Conservation (phyloP, 2,329 filamentous ascomycete species). For the Scedosporium boydii region DNA sequence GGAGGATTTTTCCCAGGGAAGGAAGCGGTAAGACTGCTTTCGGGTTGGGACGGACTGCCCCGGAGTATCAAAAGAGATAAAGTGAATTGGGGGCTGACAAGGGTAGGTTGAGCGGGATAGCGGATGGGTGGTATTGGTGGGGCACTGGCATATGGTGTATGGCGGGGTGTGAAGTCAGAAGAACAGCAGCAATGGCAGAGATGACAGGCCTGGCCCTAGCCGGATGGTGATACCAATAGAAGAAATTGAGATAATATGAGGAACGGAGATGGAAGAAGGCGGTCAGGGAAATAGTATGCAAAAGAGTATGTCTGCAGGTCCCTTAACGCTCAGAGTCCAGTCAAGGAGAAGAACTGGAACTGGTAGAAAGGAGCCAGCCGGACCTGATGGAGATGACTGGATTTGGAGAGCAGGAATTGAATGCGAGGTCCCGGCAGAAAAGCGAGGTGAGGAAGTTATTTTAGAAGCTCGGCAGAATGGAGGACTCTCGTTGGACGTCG, state of each 20-base stretch:
- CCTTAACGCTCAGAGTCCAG: too few species aligned
- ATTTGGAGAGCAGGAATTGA: background rate
- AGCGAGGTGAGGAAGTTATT: background rate
- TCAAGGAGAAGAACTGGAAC: too few species aligned
- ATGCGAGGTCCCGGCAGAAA: background rate
- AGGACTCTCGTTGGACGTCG: background rate
- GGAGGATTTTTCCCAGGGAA: background rate
- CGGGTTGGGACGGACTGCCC: background rate
- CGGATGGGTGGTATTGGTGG: background rate
- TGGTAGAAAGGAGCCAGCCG: too few species aligned
- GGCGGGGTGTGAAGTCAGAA: background rate
- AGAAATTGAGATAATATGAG: too few species aligned
- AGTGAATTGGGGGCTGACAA: background rate
- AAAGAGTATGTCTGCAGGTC: too few species aligned
- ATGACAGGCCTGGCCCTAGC: too few species aligned
- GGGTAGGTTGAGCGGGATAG: background rate
- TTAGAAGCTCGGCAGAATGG: background rate
- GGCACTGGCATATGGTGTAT: background rate
- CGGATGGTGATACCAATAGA: too few species aligned
- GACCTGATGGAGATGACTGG: too few species aligned
- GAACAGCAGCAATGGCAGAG: background rate
- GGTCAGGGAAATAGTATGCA: too few species aligned
- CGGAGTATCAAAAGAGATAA: background rate
- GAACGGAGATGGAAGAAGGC: too few species aligned
- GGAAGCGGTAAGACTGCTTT: slow-evolving; percentile 1